Base-by-base conservation (phyloP, 108 stramenopile genomes). In the Nannochloropsis oceanica region DNA sequence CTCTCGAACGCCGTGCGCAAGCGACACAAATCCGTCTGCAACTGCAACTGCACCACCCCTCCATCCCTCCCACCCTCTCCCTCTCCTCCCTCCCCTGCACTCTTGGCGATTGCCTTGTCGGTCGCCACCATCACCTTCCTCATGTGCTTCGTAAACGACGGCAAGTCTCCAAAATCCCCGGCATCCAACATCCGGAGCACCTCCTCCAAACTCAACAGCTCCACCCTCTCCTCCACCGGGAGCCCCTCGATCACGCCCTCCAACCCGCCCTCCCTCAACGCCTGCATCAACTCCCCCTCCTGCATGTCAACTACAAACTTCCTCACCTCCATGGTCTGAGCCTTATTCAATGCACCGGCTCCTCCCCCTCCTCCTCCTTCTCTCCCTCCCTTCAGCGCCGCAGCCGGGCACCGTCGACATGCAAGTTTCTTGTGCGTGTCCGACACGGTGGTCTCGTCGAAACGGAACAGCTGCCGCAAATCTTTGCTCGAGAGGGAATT, bases 391-490 rank as follows among this genome's bases (percentile, higher is more conserved):
- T 18, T 10, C 13, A 50, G 46, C 13, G 46, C 46, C 46, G 46
- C 86, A 9, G 18, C 12, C 13, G 13, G 25, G 25, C 82, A 91
- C 24, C 92, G 83, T 79, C 94, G 92, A 82, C 98, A 99, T 59
- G 93, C 92, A 44, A 98, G 92, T 88, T 97, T 97, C 90, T 98
- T 96, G 88, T 99, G 98, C 0, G 96, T 97, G 86, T 98, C 96
- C 18, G 93, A 94, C 11, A 95, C 93, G 50, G 97, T 98, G 24
- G 94, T 94, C 34, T 92, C 84, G 80, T 94, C 85, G 11, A 96
- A 86, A 85, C 94, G 94, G 93, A 98, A 98, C 24, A 98, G 92
- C 84, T 97, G 94, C 59, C 93, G 91, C 24, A 98, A 92, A 85
- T 98, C 97, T 81, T 95, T 95, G 82, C 95, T 93, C 27, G 93